Base-by-base conservation (phyloP, 208 protist species). In the Sergeia podlipaevii region DNA sequence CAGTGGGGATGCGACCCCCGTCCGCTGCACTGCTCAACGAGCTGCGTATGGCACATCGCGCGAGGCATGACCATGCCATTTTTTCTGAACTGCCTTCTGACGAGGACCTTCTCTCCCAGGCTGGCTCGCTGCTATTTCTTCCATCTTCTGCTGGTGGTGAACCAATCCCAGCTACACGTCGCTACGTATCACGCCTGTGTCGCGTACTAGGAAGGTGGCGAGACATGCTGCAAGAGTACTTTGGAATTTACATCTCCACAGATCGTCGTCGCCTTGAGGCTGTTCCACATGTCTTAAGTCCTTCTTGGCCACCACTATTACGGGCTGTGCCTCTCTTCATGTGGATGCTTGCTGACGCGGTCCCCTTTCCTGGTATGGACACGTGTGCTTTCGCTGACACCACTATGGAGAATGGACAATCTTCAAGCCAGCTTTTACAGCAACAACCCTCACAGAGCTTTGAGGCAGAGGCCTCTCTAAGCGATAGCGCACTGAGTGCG, bases 181-280 rank as follows among this genome's bases (percentile, higher is more conserved):
- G 52, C 21, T 75, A 75, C 45, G 66, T 87, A 4, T 48, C 52
- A 6, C 74, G 72, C 24, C 62, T 90, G 28, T 62, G 72, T 21
- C 64, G 76, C 6, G 70, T 70, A 7, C 77, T 94, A 2, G 46
- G 60, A 11, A 49, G 47, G 20, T 91, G 80, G 80, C 72, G 83
- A 1, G 62, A 56, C 3, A 80, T 94, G 80, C 61, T 94, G 52
- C 55, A 65, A 56, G 82, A 94, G 64, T 94, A 94, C 65, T 94
- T 89, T 48, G 67, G 59, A 17, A 65, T 94, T 18, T 55, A 72
- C 30, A 74, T 90, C 47, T 11, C 13, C 42, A 76, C 72, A 8
- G 64, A 52, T 3, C 59, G 80, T 21, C 75, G 72, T 3, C 39
- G 74, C 24, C 65, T 89, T 13, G 17, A 75, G 20, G 65, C 74